Evolutionary conservation across 2,329 filamentous ascomycete genomes (phyloP).

Genomic region (Aspergillus costaricaensis): DNA sequence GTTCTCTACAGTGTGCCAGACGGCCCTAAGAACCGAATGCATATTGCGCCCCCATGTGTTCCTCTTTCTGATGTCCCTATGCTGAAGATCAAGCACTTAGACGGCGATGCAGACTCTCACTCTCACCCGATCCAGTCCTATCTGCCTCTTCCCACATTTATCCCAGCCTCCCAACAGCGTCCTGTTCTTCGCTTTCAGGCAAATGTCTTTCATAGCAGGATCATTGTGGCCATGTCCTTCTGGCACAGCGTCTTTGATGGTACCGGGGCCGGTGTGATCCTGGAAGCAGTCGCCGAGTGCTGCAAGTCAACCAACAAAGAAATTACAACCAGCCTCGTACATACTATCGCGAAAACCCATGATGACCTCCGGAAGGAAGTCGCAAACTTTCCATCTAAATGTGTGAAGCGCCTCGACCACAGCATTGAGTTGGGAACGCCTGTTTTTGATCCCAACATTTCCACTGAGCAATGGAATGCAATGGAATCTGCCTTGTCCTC

Average conservation of each 20-base stretch:
- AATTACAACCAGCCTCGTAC: background rate
- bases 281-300: conserved; percentile 8
- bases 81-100: conserved; percentile 6
- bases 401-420: conserved; percentile 3
- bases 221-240: conserved; percentile 12
- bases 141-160: background rate
- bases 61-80: conserved; percentile 6
- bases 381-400: conserved; percentile 1
- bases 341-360: background rate
- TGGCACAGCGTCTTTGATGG: conserved; percentile 14
- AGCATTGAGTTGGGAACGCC: background rate
- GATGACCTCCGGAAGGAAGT: background rate
- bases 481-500: conserved; percentile 5
- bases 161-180: conserved; percentile 11
- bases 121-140: background rate
- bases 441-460: conserved; percentile 4
- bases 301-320: background rate
- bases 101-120: background rate
- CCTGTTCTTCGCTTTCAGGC: conserved; percentile 16
- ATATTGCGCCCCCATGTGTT: background rate
- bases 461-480: conserved; percentile 3
- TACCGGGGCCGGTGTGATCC: conserved; percentile 9
- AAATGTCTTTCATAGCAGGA: conserved; percentile 12
- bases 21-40: background rate
- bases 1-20: background rate